These are phyloP conservation scores for Eutrema japonicum DNA, from an alignment of 345 rosid genomes.

Conservation along the genomic window DNA sequence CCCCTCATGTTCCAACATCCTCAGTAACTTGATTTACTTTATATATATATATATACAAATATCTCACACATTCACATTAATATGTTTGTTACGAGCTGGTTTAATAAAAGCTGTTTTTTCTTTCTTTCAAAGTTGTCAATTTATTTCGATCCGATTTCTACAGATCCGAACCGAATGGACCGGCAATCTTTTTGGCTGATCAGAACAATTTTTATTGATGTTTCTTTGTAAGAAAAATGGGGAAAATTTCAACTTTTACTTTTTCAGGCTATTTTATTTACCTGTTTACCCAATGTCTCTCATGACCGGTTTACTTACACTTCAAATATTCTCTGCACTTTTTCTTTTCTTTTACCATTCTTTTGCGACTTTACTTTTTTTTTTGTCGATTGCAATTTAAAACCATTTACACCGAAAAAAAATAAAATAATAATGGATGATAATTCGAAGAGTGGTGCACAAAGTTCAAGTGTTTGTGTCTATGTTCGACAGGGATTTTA, in stretches of 20 bases:
- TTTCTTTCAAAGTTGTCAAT: neutral
- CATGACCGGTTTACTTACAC: conserved; percentile 32
- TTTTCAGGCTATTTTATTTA: conserved; percentile 34
- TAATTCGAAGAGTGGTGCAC: conserved; percentile 42
- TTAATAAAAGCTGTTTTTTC: neutral
- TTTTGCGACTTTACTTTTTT: conserved; percentile 33
- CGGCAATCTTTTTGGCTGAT: conserved; percentile 28
- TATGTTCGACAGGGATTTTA: conserved; percentile 44
- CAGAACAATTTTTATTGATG: neutral
- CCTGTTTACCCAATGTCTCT: conserved; percentile 40
- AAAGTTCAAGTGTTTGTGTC: conserved; percentile 43
- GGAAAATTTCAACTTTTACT: conserved; percentile 18
- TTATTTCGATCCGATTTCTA: neutral
- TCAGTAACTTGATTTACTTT: conserved; percentile 26
- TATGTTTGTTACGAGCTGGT: neutral
- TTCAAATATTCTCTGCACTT: conserved; percentile 45
- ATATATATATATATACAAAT: neutral
- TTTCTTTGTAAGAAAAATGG: neutral
- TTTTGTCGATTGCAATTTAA: conserved; percentile 21
- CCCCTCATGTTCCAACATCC: conserved; percentile 38
- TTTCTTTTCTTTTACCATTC: conserved; percentile 43
- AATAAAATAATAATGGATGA: neutral
- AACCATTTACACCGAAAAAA: conserved; percentile 38
- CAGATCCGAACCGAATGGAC: conserved; percentile 14
- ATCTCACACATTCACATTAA: neutral